Evolutionary conservation across 768 basidiomycete species (phyloP).

Genomic region (Tephrocybe rancida): DNA sequence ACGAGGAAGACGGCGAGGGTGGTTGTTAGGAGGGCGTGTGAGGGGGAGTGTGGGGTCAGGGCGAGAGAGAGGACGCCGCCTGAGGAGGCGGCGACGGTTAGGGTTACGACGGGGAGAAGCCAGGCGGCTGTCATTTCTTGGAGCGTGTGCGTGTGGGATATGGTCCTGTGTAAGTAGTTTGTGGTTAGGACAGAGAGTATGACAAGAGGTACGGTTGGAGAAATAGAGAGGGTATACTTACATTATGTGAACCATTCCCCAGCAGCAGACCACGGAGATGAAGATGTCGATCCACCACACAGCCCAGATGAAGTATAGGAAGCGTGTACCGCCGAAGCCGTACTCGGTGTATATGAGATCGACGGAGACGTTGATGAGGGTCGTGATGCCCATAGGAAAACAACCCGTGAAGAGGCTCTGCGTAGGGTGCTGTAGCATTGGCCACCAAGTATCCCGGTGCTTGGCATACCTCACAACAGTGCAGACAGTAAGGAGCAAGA

Average conservation of each 20-base stretch:
- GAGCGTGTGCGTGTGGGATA: constrained; percentile 55
- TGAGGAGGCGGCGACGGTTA: constrained; percentile 69
- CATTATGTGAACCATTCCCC: constrained; percentile 70
- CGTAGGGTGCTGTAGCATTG: constrained; percentile 49
- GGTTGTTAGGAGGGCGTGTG: constrained; percentile 57
- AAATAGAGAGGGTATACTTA: constrained; percentile 31
- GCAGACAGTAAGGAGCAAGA: constrained; percentile 41
- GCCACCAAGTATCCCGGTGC: constrained; percentile 43
- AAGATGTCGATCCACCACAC: constrained; percentile 67
- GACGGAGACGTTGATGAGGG: constrained; percentile 49
- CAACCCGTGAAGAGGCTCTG: constrained; percentile 49
- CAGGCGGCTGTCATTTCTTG: constrained; percentile 62
- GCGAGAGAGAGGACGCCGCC: constrained; percentile 61
- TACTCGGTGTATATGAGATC: constrained; percentile 40
- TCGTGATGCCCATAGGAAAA: constrained; percentile 54
- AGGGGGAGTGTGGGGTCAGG: constrained; percentile 44
- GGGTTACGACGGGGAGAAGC: constrained; percentile 77
- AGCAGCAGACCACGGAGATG: constrained; percentile 56
- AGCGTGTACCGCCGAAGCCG: constrained; percentile 47
- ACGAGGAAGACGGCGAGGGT: constrained; percentile 57
- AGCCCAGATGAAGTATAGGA: constrained; percentile 56
- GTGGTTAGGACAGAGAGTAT: neutral
- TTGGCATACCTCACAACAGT: constrained; percentile 41
- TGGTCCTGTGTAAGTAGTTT: constrained; percentile 43
- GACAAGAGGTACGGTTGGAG: neutral